Percentiles rank a stretch among this genome's conserved stretches.
These are phyloP conservation scores for Salix exigua DNA, from an alignment of 345 rosid species.

Conservation along the genomic window DNA sequence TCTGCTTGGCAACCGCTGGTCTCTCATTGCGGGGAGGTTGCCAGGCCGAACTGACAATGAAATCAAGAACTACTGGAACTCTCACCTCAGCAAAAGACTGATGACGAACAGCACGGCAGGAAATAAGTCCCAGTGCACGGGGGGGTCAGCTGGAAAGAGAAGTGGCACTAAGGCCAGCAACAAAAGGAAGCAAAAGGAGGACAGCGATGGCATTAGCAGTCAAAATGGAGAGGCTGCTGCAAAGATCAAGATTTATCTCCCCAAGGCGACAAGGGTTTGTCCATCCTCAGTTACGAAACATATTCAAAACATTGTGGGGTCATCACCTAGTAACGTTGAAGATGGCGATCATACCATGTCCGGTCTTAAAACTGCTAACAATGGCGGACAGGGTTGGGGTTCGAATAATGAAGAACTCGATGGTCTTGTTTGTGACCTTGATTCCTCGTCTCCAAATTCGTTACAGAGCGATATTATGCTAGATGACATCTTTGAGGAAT, in stretches of 20 bases:
- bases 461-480: neutral
- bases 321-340: neutral
- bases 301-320: neutral
- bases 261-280: conserved; percentile 30
- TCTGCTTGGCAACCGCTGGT: conserved; percentile 50
- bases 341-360: neutral
- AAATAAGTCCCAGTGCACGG: neutral
- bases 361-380: neutral
- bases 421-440: neutral
- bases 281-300: conserved; percentile 13
- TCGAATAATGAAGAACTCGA: neutral
- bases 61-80: conserved; percentile 50
- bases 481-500: conserved; percentile 23
- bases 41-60: conserved; percentile 54
- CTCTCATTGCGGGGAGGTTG: conserved; percentile 38
- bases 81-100: conserved; percentile 33
- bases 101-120: neutral
- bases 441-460: neutral
- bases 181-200: neutral
- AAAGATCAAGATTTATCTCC: conserved; percentile 29
- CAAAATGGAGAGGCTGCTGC: neutral
- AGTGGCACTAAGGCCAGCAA: neutral
- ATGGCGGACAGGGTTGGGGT: neutral
- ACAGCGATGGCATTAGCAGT: neutral
- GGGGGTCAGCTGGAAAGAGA: neutral